A percentile compares a stretch with the other conserved stretches of the same genome.
These are phyloP conservation scores for Coemansia sp. DNA, from an alignment of 192 early-diverging fungal species.

Conservation along the genomic window DNA sequence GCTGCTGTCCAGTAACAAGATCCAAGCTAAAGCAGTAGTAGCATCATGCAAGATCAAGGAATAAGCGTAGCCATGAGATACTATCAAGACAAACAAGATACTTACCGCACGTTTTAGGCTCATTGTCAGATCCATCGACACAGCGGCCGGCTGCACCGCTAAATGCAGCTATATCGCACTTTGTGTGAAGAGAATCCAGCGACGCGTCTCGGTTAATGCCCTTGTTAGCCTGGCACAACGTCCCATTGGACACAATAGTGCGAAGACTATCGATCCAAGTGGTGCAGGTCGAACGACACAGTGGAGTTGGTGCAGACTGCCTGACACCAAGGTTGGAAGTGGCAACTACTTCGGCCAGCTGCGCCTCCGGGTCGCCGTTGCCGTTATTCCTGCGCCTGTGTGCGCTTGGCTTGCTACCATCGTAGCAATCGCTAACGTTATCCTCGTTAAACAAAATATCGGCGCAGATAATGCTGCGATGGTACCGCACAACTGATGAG, in stretches of 20 bases:
- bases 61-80: too few relatives aligned
- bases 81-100: too few relatives aligned
- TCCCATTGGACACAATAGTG: conserved; percentile 32
- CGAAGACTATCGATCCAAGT: conserved; percentile 41
- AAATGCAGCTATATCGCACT: conserved; percentile 27
- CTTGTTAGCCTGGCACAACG: conserved; percentile 31
- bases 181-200: conserved; percentile 34
- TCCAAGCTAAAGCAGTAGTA: too few relatives aligned
- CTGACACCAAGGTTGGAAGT: conserved; percentile 11
- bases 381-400: conserved; percentile 7
- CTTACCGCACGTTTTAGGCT: conserved; percentile 52
- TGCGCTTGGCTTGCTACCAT: background rate
- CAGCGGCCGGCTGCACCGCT: conserved; percentile 31
- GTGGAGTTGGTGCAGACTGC: conserved; percentile 19
- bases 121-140: conserved; percentile 41
- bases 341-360: conserved; percentile 31
- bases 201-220: conserved; percentile 43
- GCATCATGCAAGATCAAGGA: too few relatives aligned
- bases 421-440: conserved; percentile 42
- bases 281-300: conserved; percentile 43
- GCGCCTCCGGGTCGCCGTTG: conserved; percentile 14
- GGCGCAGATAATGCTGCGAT: conserved; percentile 48
- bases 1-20: too few relatives aligned
- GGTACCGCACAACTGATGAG: conserved; percentile 35
- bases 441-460: conserved; percentile 40